A percentile compares a stretch with the other conserved stretches of the same genome.
Evolutionary conservation across 306 rosid species (phyloP).

Genomic region (Crotalaria pallida): DNA sequence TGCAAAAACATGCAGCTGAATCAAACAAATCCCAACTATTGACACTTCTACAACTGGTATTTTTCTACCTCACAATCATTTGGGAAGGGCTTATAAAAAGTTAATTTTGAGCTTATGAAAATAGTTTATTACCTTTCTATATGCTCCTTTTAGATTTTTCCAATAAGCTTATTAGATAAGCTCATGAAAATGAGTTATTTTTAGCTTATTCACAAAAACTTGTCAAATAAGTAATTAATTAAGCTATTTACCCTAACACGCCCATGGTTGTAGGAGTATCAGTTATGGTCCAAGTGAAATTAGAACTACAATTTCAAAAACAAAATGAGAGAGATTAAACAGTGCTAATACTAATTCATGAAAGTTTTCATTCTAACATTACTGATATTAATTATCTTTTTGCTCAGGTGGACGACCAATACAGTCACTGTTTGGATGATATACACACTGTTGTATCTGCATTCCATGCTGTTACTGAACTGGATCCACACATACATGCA

Average conservation of each 20-base stretch:
- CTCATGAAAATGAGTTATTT: too few species aligned
- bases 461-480: slow-evolving; percentile 76
- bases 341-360: neutral
- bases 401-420: slow-evolving; percentile 67
- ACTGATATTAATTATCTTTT: neutral
- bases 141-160: too few species aligned
- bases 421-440: slow-evolving; percentile 75
- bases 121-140: too few species aligned
- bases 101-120: too few species aligned
- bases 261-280: too few species aligned
- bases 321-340: neutral
- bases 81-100: too few species aligned
- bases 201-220: too few species aligned
- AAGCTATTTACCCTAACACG: too few species aligned
- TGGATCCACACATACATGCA: slow-evolving; percentile 64
- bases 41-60: slow-evolving; percentile 69
- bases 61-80: neutral
- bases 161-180: too few species aligned
- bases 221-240: too few species aligned
- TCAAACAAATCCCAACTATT: slow-evolving; percentile 63
- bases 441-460: slow-evolving; percentile 75
- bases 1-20: slow-evolving; percentile 34
- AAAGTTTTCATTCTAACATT: neutral
- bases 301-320: too few species aligned
- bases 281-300: neutral